Conservation (phyloP, 306 rosid genomes). For the Betula pendula region DNA sequence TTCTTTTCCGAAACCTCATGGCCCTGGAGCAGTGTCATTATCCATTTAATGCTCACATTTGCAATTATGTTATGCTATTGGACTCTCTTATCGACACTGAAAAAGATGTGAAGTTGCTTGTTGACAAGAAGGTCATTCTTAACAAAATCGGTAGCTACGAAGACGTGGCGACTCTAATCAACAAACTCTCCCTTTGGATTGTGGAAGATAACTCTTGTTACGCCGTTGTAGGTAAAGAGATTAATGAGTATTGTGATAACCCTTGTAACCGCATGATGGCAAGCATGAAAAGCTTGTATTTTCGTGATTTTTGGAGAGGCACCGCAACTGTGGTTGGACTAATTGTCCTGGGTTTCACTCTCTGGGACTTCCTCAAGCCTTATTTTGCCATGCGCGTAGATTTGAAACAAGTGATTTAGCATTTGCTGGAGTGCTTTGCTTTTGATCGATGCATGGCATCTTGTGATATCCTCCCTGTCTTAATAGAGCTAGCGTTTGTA, state of each 20-base stretch:
- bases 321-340: conserved; percentile 29
- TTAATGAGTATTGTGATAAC: neutral
- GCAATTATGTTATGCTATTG: conserved; percentile 41
- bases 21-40: conserved; percentile 60
- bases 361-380: neutral
- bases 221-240: neutral
- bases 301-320: conserved; percentile 36
- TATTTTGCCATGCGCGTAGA: too few relatives aligned
- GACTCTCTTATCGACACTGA: conserved; percentile 42
- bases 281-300: conserved; percentile 25
- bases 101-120: conserved; percentile 45
- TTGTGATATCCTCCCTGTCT: too few relatives aligned
- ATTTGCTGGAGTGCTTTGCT: too few relatives aligned
- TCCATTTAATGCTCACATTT: conserved; percentile 36
- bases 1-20: conserved; percentile 51
- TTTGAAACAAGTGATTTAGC: too few relatives aligned
- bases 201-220: conserved; percentile 10
- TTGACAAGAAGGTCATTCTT: conserved; percentile 17
- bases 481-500: too few relatives aligned
- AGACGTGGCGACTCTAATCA: conserved; percentile 17
- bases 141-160: conserved; percentile 28
- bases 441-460: too few relatives aligned
- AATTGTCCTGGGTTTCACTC: neutral
- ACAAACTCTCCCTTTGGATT: conserved; percentile 10
- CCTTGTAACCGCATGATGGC: conserved; percentile 19